A percentile compares a stretch with the other conserved stretches of the same genome.
phyloP scores from a whole-genome alignment of 2,329 filamentous ascomycete species.

The Pseudocercospora eumusae region DNA sequence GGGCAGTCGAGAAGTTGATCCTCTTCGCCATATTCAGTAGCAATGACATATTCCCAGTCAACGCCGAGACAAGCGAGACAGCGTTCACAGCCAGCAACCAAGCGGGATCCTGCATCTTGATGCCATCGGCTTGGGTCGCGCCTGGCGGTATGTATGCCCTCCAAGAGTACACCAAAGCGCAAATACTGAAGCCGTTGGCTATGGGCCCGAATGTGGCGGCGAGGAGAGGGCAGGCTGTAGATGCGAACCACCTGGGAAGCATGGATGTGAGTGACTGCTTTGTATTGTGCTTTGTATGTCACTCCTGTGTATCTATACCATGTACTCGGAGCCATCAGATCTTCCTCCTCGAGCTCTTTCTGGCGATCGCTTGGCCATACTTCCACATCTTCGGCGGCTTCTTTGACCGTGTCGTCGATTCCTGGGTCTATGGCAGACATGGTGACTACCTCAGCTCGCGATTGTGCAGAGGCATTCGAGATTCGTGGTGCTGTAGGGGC shows the following conservation, averaged over 20 bases:
- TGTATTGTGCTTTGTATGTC: not conserved
- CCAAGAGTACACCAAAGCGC: slow-evolving; percentile 59
- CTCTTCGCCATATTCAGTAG: slow-evolving; percentile 62
- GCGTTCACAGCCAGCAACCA: slow-evolving; percentile 57
- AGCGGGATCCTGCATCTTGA: slow-evolving; percentile 54
- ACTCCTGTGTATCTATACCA: slow-evolving; percentile 42
- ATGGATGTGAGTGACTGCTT: not conserved
- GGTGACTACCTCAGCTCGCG: too few relatives aligned
- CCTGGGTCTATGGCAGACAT: slow-evolving; percentile 51
- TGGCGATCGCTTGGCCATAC: slow-evolving; percentile 33
- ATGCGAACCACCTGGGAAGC: slow-evolving; percentile 56
- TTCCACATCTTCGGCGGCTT: slow-evolving; percentile 51
- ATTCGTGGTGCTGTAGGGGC: not conserved
- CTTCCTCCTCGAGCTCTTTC: slow-evolving; percentile 41
- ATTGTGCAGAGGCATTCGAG: not conserved
- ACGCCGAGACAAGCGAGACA: slow-evolving; percentile 56
- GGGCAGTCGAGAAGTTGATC: slow-evolving; percentile 57
- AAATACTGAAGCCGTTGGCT: slow-evolving; percentile 44
- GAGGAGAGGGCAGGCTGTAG: slow-evolving; percentile 59
- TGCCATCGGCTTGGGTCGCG: slow-evolving; percentile 44
- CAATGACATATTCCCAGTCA: slow-evolving; percentile 57
- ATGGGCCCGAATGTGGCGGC: slow-evolving; percentile 50
- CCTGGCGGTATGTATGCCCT: slow-evolving; percentile 54
- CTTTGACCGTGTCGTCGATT: slow-evolving; percentile 52
- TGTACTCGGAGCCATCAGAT: slow-evolving; percentile 47